Percentiles rank a stretch among this genome's conserved stretches.
phyloP scores from a whole-genome alignment of 2,329 filamentous ascomycete genomes.

The Chalaropsis ovoidea region DNA sequence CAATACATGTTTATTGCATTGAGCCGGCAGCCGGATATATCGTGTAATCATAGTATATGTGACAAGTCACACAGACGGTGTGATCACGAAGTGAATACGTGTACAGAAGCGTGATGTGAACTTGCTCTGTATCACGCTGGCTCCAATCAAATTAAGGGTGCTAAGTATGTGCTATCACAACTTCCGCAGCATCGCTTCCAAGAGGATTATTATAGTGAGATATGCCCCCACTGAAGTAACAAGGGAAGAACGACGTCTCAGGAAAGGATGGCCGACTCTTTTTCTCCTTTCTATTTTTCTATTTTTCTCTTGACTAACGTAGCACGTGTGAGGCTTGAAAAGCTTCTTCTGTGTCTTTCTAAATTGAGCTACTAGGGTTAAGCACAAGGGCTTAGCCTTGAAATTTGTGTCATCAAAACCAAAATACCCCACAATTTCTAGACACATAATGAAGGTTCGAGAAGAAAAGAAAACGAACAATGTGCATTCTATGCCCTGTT shows the following conservation, averaged over 20 bases:
- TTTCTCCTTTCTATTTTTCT: too few species aligned
- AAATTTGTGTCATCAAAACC: neutral
- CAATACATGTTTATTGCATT: neutral
- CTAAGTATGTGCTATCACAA: too few species aligned
- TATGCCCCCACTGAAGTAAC: too few species aligned
- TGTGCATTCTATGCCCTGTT: neutral
- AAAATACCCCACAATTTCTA: conserved; percentile 6
- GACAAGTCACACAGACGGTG: neutral
- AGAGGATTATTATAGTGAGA: too few species aligned
- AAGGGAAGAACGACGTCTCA: too few species aligned
- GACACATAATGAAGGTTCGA: neutral
- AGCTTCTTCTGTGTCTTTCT: neutral
- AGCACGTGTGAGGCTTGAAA: neutral
- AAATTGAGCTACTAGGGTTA: neutral
- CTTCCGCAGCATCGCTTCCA: too few species aligned
- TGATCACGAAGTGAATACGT: too few species aligned
- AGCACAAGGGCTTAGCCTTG: neutral
- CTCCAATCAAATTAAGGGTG: too few species aligned
- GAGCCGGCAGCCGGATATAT: neutral
- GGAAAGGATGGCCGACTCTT: too few species aligned
- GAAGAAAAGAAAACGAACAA: conserved; percentile 10
- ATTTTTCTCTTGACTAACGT: too few species aligned
- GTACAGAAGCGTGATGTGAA: too few species aligned
- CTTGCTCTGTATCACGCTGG: too few species aligned
- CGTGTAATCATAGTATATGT: neutral